These are phyloP conservation scores for Xanthoconium purpureum DNA, from an alignment of 768 basidiomycete genomes.

Conservation along the genomic window DNA sequence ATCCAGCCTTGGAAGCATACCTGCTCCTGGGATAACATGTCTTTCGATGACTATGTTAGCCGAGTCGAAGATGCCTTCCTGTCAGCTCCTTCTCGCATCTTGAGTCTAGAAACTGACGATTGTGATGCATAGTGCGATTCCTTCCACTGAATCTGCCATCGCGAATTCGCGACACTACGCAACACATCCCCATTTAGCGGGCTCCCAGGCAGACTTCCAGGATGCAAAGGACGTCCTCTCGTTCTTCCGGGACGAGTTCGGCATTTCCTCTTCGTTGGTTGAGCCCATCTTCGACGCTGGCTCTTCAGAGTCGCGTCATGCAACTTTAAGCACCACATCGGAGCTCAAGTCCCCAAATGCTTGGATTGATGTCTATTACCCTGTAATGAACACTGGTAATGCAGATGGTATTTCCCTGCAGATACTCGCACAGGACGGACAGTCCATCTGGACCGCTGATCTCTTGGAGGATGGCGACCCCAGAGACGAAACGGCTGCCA, in stretches of 20 bases:
- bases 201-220: constrained; percentile 54
- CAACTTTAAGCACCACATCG: constrained; percentile 56
- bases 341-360: constrained; percentile 51
- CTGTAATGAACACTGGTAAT: constrained; percentile 67
- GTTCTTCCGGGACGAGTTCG: constrained; percentile 65
- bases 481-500: constrained; percentile 67
- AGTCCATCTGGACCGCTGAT: constrained; percentile 63
- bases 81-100: constrained; percentile 23
- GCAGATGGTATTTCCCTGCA: constrained; percentile 66
- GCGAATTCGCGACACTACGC: constrained; percentile 57
- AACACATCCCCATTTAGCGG: constrained; percentile 70
- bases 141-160: constrained; percentile 55
- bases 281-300: constrained; percentile 71
- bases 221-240: constrained; percentile 67
- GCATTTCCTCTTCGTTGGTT: constrained; percentile 38
- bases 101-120: not conserved
- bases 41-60: constrained; percentile 14
- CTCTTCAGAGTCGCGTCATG: constrained; percentile 58
- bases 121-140: constrained; percentile 44
- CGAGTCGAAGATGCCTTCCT: constrained; percentile 34
- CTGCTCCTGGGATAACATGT: not conserved
- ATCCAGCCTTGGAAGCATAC: constrained; percentile 9
- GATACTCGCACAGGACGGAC: constrained; percentile 57
- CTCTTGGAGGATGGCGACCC: constrained; percentile 69
- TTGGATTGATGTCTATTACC: constrained; percentile 89